Conservation (phyloP, 2,329 filamentous ascomycete genomes). For the Arthrinium phaeospermum region DNA sequence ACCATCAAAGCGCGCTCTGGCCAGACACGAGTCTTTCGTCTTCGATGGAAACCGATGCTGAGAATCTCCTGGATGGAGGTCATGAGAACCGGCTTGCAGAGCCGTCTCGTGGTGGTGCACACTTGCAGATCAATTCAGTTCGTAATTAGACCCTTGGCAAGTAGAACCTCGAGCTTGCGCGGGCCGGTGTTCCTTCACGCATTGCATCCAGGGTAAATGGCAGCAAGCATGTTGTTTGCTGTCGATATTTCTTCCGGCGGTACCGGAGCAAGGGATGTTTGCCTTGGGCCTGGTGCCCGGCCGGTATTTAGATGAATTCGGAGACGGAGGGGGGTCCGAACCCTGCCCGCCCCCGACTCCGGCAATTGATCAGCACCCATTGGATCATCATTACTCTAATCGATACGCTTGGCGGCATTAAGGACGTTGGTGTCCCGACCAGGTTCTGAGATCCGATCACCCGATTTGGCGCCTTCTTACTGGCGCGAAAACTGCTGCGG, state of each 20-base stretch:
- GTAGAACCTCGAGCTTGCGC: background rate
- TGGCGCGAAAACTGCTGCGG: slow-evolving; percentile 1
- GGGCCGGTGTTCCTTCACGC: background rate
- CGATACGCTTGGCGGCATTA: background rate
- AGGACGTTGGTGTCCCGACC: background rate
- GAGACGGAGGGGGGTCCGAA: background rate
- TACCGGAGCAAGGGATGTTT: background rate
- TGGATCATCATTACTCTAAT: background rate
- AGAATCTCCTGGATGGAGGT: too few species aligned
- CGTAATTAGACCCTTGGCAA: background rate
- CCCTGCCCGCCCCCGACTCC: slow-evolving; percentile 9
- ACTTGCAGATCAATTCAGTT: background rate
- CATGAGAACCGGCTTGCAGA: background rate
- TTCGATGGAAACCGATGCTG: too few species aligned
- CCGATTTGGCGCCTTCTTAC: background rate
- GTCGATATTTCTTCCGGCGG: background rate
- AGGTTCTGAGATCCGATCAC: background rate
- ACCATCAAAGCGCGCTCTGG: too few species aligned
- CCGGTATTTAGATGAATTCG: background rate
- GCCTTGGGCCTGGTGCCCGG: background rate
- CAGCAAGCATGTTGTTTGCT: background rate
- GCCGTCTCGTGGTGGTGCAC: background rate
- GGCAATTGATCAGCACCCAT: background rate
- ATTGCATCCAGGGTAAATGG: background rate
- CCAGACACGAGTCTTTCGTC: too few species aligned